phyloP scores from a whole-genome alignment of 345 rosid species.

The Eucalyptus brandiana region DNA sequence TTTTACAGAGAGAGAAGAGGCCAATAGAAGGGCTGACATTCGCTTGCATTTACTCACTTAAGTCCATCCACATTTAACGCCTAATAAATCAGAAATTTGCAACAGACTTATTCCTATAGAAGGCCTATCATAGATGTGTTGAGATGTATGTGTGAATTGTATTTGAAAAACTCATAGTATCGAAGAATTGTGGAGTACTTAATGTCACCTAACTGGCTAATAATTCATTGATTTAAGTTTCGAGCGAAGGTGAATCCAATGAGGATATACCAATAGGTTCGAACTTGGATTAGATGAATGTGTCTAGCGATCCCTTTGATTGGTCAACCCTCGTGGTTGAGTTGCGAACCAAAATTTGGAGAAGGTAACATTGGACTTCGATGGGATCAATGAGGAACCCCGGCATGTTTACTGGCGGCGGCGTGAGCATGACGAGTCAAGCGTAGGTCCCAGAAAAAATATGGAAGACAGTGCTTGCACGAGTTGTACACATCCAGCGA shows the following conservation, averaged over 20 bases:
- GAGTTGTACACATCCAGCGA: neutral
- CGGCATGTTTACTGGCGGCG: neutral
- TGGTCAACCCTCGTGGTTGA: neutral
- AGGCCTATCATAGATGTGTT: neutral
- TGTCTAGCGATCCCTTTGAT: neutral
- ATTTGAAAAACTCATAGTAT: neutral
- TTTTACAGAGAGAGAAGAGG: neutral
- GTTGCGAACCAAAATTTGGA: neutral
- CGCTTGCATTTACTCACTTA: neutral
- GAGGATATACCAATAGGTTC: rapidly evolving
- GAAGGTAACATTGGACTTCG: neutral
- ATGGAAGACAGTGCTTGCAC: neutral
- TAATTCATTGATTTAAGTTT: neutral
- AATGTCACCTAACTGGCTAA: rapidly evolving
- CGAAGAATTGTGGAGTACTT: neutral
- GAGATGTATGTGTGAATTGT: neutral
- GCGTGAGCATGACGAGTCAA: neutral
- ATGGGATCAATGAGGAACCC: neutral
- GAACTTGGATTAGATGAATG: neutral
- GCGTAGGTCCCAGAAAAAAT: neutral
- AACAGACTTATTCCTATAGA: neutral
- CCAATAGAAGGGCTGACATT: neutral
- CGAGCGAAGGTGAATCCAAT: rapidly evolving
- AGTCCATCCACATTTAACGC: neutral
- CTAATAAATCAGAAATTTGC: neutral